Conservation (phyloP, 2,329 filamentous ascomycete species). For the Penicillium thymicola region DNA sequence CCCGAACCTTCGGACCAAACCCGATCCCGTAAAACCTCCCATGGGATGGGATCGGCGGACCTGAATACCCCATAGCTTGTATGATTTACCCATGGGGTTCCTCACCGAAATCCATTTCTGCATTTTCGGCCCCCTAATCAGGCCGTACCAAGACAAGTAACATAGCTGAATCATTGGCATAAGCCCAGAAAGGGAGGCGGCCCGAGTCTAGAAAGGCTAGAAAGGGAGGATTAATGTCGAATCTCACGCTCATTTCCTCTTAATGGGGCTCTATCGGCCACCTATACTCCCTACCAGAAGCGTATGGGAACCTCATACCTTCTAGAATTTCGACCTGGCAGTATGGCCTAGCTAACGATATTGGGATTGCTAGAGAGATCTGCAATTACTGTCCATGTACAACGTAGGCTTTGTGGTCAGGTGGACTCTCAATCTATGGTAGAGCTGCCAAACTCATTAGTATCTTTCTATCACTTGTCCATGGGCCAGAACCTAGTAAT, state of each 20-base stretch:
- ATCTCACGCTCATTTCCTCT: not conserved
- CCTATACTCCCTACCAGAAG: not conserved
- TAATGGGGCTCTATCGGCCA: not conserved
- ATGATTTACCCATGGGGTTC: not conserved
- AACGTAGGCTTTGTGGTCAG: not conserved
- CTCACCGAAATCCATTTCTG: not conserved
- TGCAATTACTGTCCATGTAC: not conserved
- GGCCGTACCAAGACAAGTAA: not conserved
- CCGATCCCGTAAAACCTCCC: not conserved
- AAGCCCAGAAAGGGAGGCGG: not conserved
- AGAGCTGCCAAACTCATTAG: not conserved
- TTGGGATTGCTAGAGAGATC: not conserved
- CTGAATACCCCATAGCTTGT: not conserved
- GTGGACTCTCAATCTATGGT: not conserved
- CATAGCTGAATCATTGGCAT: not conserved
- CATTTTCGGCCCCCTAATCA: not conserved
- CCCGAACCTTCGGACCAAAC: not conserved
- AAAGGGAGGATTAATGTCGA: not conserved
- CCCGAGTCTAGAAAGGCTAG: no score
- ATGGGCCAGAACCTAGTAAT: not conserved
- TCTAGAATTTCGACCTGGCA: not conserved
- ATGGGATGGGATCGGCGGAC: not conserved
- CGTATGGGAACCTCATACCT: not conserved
- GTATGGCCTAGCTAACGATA: not conserved
- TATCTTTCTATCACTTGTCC: not conserved